Percentiles rank a stretch among this genome's conserved stretches.
phyloP scores from a whole-genome alignment of 2,329 filamentous ascomycete genomes.

The Arthrobotrys musiformis region DNA sequence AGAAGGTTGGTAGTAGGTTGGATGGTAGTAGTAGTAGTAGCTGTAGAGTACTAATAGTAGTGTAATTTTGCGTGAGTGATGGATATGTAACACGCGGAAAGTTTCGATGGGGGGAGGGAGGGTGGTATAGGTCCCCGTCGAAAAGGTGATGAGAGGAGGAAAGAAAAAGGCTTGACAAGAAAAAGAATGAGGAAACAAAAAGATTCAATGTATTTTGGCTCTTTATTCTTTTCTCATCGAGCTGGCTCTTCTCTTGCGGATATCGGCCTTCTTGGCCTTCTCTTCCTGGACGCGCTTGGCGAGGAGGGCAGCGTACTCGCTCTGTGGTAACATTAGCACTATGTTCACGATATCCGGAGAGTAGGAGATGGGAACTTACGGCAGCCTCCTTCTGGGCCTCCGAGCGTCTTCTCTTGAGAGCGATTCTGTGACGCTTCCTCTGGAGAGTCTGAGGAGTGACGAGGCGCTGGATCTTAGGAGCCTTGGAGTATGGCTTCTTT shows the following conservation, averaged over 20 bases:
- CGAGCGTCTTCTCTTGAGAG: conserved; percentile 96
- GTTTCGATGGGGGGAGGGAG: background rate
- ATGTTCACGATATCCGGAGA: background rate
- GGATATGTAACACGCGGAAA: conserved; percentile 35
- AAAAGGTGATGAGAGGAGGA: conserved; percentile 1
- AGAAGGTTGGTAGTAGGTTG: background rate
- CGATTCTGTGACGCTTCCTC: conserved; percentile 98
- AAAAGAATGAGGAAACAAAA: conserved; percentile 60
- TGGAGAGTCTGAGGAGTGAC: conserved; percentile 99
- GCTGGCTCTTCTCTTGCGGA: conserved; percentile 95
- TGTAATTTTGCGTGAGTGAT: conserved; percentile 14
- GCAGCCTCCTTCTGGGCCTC: conserved; percentile 99
- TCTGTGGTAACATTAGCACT: conserved; percentile 68
- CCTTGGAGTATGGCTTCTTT: conserved; percentile 99
- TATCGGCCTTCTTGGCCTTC: conserved; percentile 91
- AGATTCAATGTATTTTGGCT: background rate
- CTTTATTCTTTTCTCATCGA: conserved; percentile 86
- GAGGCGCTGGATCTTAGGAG: conserved; percentile 99
- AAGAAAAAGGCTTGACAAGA: conserved; percentile 13
- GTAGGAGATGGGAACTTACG: conserved; percentile 71
- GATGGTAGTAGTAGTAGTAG: background rate
- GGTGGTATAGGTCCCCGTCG: conserved; percentile 8
- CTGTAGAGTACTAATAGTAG: conserved; percentile 3
- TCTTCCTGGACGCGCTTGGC: conserved; percentile 97
- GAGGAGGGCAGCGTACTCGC: conserved; percentile 95